These are phyloP conservation scores for Coccomyxa subellipsoidea DNA, from an alignment of 163 green algal species.

Conservation along the genomic window DNA sequence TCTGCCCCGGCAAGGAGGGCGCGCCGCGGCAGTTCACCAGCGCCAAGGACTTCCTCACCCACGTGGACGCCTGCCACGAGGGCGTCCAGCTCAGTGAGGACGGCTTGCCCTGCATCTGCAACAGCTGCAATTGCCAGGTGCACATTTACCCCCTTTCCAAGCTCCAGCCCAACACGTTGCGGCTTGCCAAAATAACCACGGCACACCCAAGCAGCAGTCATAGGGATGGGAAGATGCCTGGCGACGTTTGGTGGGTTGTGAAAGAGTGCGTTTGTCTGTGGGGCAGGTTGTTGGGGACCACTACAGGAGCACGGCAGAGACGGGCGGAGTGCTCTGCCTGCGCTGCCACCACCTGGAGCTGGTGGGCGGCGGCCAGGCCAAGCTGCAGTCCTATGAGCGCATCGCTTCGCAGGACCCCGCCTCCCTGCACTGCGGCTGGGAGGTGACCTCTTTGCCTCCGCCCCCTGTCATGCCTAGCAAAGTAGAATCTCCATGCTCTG, in stretches of 20 bases:
- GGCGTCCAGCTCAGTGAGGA: slow-evolving; percentile 38
- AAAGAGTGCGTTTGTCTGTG: background rate
- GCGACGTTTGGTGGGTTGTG: too few species aligned
- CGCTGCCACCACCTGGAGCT: slow-evolving; percentile 35
- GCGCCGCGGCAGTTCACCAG: slow-evolving; percentile 29
- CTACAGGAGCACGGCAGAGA: slow-evolving; percentile 30
- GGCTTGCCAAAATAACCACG: too few species aligned
- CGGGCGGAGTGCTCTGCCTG: slow-evolving; percentile 41
- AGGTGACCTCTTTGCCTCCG: background rate
- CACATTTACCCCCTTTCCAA: too few species aligned
- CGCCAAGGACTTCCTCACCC: slow-evolving; percentile 48
- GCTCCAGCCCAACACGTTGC: background rate
- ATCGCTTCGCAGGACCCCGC: slow-evolving; percentile 24
- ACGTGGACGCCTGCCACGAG: slow-evolving; percentile 66
- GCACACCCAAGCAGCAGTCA: too few species aligned
- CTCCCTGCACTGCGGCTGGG: slow-evolving; percentile 30
- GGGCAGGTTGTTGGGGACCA: slow-evolving; percentile 60
- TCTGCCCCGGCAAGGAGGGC: slow-evolving; percentile 45
- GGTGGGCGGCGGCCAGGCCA: background rate
- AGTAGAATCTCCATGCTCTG: background rate
- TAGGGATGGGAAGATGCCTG: too few species aligned
- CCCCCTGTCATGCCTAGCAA: too few species aligned
- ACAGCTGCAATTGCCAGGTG: slow-evolving; percentile 30
- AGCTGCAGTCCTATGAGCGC: slow-evolving; percentile 13
- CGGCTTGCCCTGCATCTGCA: slow-evolving; percentile 23